Conservation (phyloP, 176 grass and related monocot genomes). For the Cenchrus purpureus region DNA sequence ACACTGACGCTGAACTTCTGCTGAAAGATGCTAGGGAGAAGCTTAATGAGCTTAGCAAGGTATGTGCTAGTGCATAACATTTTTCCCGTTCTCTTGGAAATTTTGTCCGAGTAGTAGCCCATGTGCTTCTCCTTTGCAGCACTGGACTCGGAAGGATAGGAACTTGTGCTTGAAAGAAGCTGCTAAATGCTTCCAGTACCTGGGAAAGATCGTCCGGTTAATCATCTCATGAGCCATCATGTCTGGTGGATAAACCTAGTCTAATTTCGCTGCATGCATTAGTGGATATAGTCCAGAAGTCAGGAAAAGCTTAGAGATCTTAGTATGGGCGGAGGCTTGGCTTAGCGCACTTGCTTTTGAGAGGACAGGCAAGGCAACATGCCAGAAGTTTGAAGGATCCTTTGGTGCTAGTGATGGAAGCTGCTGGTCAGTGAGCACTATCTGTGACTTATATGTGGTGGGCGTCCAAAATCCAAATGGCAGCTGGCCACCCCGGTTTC, state of each 20-base stretch:
- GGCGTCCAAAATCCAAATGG: constrained; percentile 11
- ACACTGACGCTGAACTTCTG: constrained; percentile 66
- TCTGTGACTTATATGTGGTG: neutral
- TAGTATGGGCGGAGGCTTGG: neutral
- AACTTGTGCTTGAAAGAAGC: constrained; percentile 83
- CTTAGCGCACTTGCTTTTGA: constrained; percentile 28
- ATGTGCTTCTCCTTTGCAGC: constrained; percentile 48
- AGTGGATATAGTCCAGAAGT: constrained; percentile 7
- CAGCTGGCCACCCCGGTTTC: neutral
- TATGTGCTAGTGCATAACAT: constrained; percentile 15
- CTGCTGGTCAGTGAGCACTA: constrained; percentile 16
- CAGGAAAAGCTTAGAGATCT: constrained; percentile 29
- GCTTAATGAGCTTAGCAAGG: constrained; percentile 86
- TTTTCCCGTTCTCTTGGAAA: constrained; percentile 17
- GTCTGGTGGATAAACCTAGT: neutral
- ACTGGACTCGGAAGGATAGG: constrained; percentile 90
- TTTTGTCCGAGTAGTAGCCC: constrained; percentile 19
- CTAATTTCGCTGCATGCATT: neutral
- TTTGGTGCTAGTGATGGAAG: constrained; percentile 15
- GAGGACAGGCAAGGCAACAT: neutral
- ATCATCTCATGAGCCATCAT: constrained; percentile 57
- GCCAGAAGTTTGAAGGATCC: neutral
- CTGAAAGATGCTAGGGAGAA: constrained; percentile 74
- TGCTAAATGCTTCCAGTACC: constrained; percentile 72
- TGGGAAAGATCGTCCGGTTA: constrained; percentile 75